phyloP scores from a whole-genome alignment of 2,329 filamentous ascomycete species.

The Beauveria australis region DNA sequence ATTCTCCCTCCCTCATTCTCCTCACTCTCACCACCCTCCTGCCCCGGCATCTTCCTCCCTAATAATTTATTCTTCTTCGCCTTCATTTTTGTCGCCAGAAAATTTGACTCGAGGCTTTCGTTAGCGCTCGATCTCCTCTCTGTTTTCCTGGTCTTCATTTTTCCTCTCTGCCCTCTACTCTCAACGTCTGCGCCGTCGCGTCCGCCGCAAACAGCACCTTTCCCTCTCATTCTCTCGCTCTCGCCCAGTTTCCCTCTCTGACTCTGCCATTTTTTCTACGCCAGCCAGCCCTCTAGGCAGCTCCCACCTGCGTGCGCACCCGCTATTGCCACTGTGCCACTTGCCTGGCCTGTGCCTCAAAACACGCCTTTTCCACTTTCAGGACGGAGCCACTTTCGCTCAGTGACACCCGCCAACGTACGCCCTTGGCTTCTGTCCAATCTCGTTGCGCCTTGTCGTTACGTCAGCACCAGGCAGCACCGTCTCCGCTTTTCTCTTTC shows the following conservation, averaged over 20 bases:
- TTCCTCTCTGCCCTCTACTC: not conserved
- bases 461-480: conserved; percentile 25
- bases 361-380: conserved; percentile 1
- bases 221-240: not conserved
- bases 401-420: conserved; percentile 2
- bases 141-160: conserved; percentile 10
- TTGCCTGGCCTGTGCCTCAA: conserved; percentile 1
- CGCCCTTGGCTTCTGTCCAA: conserved; percentile 1
- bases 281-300: conserved; percentile 9
- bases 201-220: not conserved
- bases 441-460: conserved; percentile 18
- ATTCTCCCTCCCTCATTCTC: conserved; percentile 12
- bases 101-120: conserved; percentile 33
- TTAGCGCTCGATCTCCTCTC: conserved; percentile 37
- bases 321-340: too few relatives aligned
- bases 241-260: not conserved
- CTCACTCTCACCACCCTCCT: conserved; percentile 10
- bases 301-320: conserved; percentile 10
- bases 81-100: conserved; percentile 16
- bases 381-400: conserved; percentile 7
- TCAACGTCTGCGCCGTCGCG: not conserved
- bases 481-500: conserved; percentile 12
- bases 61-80: conserved; percentile 15
- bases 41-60: conserved; percentile 13
- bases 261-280: not conserved